Base-by-base conservation (phyloP, 495 filamentous ascomycete species). In the Talaromyces liani region DNA sequence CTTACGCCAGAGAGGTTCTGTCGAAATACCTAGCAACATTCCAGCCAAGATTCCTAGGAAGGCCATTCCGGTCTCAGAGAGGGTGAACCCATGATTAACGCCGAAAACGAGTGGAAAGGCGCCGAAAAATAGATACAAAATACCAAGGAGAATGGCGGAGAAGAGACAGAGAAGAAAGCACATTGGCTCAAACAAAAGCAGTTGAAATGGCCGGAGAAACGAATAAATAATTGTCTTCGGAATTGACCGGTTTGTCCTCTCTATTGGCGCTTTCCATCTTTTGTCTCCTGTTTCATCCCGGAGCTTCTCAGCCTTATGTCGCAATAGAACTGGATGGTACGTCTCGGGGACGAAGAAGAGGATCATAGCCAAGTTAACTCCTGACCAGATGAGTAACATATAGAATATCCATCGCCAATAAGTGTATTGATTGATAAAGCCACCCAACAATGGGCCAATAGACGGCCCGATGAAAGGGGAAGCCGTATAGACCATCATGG, bases 51-150 rank as follows among this genome's bases (percentile, higher is more conserved):
- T 73, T 2, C 88, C 88, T 53, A 89, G 70, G 71, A 92, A 92
- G 20, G 81, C 80, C 29, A 91, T 70, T 9, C 90, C 90, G 5
- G 80, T 76, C 70, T 89, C 84, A 74, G 84, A 87, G 3, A 89
- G 76, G 41, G 82, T 85, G 72, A 93, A 89, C 57, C 81, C 83
- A 69, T 91, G 82, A 59, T 83, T 83, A 34, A 77, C 78, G 39
- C 75, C 66, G 69, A 93, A 93, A 4, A 91, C 83, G 18, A 91
- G 71, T 0, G 86, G 80, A 67, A 91, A 91, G 0, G 88, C 88
- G n/a, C 88, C 88, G 70, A 93, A 92, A 74, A 92, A 92, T 10
- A 93, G 80, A 68, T 93, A 92, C 0, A 92, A 73, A 31, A 91
- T 82, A 4, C 88, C 90, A 0, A 91, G 77, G 9, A 91, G 74